A percentile compares a stretch with the other conserved stretches of the same genome.
phyloP scores from a whole-genome alignment of 2,329 filamentous ascomycete genomes.

The Teratosphaeria destructans region DNA sequence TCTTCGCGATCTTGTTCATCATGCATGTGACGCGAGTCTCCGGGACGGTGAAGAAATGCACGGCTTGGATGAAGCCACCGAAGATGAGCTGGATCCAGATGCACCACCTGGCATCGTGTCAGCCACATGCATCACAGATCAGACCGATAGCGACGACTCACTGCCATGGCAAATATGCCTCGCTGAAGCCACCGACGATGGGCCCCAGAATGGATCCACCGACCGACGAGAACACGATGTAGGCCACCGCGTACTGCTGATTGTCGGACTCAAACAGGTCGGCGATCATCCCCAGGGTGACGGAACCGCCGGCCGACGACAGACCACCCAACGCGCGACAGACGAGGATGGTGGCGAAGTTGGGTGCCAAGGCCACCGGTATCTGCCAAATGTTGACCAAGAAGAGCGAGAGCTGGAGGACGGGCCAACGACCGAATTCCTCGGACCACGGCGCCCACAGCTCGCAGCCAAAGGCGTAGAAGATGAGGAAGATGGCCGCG shows the following conservation, averaged over 20 bases:
- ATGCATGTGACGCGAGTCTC: slow-evolving; percentile 72
- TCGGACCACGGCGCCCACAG: slow-evolving; percentile 47
- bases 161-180: slow-evolving; percentile 48
- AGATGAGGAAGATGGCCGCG: slow-evolving; percentile 41
- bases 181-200: slow-evolving; percentile 27
- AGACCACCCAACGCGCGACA: slow-evolving; percentile 45
- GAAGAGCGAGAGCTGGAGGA: slow-evolving; percentile 41
- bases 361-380: slow-evolving; percentile 36
- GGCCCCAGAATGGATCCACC: slow-evolving; percentile 28
- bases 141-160: slow-evolving; percentile 5
- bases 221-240: slow-evolving; percentile 40
- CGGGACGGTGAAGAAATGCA: slow-evolving; percentile 54
- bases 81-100: slow-evolving; percentile 88
- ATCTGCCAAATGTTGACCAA: slow-evolving; percentile 48
- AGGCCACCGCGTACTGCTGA: slow-evolving; percentile 53
- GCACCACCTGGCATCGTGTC: slow-evolving; percentile 44
- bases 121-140: not conserved
- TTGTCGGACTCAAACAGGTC: slow-evolving; percentile 52
- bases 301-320: slow-evolving; percentile 54
- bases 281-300: slow-evolving; percentile 56
- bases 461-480: slow-evolving; percentile 41
- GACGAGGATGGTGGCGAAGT: slow-evolving; percentile 37
- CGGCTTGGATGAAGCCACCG: slow-evolving; percentile 56
- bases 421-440: slow-evolving; percentile 43
- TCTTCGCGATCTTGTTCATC: slow-evolving; percentile 71